These are phyloP conservation scores for Lipomyces yarrowii DNA, from an alignment of 1,139 yeast species.

Conservation along the genomic window DNA sequence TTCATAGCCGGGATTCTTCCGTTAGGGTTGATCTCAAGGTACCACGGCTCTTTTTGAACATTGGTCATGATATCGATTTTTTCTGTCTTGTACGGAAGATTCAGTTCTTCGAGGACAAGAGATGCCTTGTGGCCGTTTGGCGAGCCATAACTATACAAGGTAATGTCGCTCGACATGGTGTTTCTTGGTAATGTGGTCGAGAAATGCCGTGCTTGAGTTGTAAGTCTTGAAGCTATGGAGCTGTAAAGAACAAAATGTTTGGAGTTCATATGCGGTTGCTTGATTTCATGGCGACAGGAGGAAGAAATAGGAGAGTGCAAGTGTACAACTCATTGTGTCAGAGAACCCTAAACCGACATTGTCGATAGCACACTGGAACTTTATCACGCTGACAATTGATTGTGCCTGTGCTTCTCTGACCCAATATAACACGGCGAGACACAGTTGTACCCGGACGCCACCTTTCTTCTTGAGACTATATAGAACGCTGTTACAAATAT, in stretches of 20 bases:
- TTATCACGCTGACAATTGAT: too few species aligned
- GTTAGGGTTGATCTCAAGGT: constrained; percentile 57
- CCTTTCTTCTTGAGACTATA: too few species aligned
- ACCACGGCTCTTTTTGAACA: constrained; percentile 54
- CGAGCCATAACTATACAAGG: constrained; percentile 53
- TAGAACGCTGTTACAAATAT: too few species aligned
- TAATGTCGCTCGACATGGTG: constrained; percentile 28
- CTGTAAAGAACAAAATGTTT: not conserved
- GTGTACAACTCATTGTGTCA: too few species aligned
- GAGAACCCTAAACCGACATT: too few species aligned
- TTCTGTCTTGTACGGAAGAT: constrained; percentile 51
- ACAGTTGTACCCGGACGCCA: too few species aligned
- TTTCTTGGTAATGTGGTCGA: constrained; percentile 1
- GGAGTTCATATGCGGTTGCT: not conserved
- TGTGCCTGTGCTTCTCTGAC: too few species aligned
- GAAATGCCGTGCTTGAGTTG: constrained; percentile 1
- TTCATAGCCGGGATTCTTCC: constrained; percentile 63
- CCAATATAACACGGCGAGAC: too few species aligned
- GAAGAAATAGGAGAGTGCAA: too few species aligned
- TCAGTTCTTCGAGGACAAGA: constrained; percentile 52
- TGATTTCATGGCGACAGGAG: too few species aligned
- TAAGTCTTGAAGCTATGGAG: constrained; percentile 1
- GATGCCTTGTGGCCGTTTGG: constrained; percentile 62
- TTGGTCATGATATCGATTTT: constrained; percentile 47
- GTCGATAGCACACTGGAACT: too few species aligned